Conservation (phyloP, 139 green algal genomes). For the Chlorella sp. region DNA sequence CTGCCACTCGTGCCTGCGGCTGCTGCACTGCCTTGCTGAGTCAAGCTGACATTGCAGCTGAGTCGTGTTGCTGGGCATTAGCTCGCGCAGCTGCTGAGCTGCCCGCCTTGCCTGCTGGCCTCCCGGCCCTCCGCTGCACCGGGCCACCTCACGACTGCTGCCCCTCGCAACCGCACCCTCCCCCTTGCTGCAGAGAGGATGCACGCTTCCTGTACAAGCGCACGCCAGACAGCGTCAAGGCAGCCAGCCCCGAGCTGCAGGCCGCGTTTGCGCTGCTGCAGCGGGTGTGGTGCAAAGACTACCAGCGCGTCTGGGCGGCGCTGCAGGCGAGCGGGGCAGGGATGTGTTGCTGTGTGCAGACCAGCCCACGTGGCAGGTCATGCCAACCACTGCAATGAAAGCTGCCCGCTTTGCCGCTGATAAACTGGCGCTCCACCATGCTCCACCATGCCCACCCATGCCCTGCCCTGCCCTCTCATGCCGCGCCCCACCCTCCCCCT, state of each 20-base stretch:
- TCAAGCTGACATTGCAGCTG: background rate
- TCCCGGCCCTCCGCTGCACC: too few relatives aligned
- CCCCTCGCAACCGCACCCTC: background rate
- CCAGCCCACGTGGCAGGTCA: background rate
- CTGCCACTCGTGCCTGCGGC: too few relatives aligned
- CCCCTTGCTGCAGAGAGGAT: slow-evolving; percentile 31
- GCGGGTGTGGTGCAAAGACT: slow-evolving; percentile 46
- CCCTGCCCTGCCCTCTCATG: background rate
- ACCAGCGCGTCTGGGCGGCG: slow-evolving; percentile 29
- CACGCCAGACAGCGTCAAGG: background rate
- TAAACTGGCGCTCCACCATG: background rate
- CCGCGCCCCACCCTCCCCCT: background rate
- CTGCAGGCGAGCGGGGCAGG: background rate
- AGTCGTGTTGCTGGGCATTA: background rate
- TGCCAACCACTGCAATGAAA: too few relatives aligned
- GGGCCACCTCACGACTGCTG: background rate
- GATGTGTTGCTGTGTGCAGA: background rate
- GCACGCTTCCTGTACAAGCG: slow-evolving; percentile 50
- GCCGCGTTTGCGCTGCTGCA: slow-evolving; percentile 38
- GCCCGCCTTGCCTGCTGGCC: too few relatives aligned
- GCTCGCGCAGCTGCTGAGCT: background rate
- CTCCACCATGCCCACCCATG: background rate
- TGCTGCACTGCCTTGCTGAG: background rate
- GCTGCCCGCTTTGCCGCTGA: too few relatives aligned
- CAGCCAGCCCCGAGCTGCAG: background rate